Evolutionary conservation across 2,329 filamentous ascomycete genomes (phyloP).

Genomic region (Onygena corvina): DNA sequence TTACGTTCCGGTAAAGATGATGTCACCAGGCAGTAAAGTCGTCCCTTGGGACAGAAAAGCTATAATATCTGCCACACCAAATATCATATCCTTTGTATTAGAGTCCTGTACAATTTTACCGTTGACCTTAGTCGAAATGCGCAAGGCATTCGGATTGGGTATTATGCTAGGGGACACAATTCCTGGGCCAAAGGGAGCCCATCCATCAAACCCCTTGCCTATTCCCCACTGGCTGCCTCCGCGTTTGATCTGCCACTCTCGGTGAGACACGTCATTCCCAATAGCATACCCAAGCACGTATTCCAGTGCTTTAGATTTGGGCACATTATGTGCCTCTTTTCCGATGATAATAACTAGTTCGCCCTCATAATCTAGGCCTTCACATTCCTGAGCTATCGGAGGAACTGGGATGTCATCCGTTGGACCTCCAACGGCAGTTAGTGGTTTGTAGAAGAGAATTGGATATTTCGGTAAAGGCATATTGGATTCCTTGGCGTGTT

Average conservation of each 20-base stretch:
- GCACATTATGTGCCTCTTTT: slow-evolving; percentile 52
- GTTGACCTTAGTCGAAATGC: slow-evolving; percentile 39
- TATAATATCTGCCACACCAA: slow-evolving; percentile 36
- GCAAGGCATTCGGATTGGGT: slow-evolving; percentile 30
- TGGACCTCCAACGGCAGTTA: slow-evolving; percentile 53
- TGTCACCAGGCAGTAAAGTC: slow-evolving; percentile 31
- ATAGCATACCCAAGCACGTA: slow-evolving; percentile 64
- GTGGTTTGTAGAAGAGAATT: slow-evolving; percentile 62
- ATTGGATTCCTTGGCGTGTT: slow-evolving; percentile 58
- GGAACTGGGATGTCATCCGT: slow-evolving; percentile 55
- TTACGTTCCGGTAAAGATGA: slow-evolving; percentile 37
- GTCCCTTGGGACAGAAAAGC: slow-evolving; percentile 37
- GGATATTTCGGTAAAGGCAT: slow-evolving; percentile 60
- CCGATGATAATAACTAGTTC: slow-evolving; percentile 65
- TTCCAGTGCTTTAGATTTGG: slow-evolving; percentile 53
- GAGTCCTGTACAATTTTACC: slow-evolving; percentile 39
- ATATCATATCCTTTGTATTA: slow-evolving; percentile 40
- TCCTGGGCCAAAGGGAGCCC: slow-evolving; percentile 61
- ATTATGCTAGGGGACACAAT: slow-evolving; percentile 49
- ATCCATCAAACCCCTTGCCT: slow-evolving; percentile 64
- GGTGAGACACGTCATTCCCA: slow-evolving; percentile 69
- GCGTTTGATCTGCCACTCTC: slow-evolving; percentile 60
- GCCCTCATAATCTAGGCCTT: slow-evolving; percentile 67
- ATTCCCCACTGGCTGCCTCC: slow-evolving; percentile 59
- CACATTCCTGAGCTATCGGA: slow-evolving; percentile 50